These are phyloP conservation scores for Omphalotus guepiniiformis DNA, from an alignment of 768 basidiomycete species.

Conservation along the genomic window DNA sequence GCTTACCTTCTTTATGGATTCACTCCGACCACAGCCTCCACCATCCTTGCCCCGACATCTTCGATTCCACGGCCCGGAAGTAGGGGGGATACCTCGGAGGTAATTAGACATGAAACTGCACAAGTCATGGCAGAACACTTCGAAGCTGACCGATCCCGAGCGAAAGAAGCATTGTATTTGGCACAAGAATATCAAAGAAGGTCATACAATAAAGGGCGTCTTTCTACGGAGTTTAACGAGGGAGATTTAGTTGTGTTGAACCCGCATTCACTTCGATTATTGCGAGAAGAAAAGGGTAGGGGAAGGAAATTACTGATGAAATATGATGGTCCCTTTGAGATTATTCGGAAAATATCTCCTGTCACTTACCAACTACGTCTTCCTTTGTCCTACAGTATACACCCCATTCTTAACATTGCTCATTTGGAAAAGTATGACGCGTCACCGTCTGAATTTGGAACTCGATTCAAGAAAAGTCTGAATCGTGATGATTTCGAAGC, in stretches of 20 bases:
- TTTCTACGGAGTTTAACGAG: neutral
- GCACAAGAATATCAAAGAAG: neutral
- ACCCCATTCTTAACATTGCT: conserved; percentile 29
- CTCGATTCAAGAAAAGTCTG: conserved; percentile 5
- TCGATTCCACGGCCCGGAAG: neutral
- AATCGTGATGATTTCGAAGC: conserved; percentile 13
- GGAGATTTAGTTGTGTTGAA: neutral
- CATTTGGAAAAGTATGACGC: conserved; percentile 24
- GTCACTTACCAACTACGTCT: conserved; percentile 25
- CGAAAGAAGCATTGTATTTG: neutral
- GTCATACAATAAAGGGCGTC: neutral
- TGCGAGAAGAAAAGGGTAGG: neutral
- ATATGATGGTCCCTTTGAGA: conserved; percentile 30
- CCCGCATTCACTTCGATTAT: neutral
- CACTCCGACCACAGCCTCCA: conserved; percentile 15
- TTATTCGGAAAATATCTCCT: conserved; percentile 21
- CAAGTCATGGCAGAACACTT: neutral
- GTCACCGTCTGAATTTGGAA: conserved; percentile 21
- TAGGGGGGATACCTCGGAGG: neutral
- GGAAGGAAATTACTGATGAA: conserved; percentile 25
- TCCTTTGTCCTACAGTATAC: conserved; percentile 24
- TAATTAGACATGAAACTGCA: neutral
- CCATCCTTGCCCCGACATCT: neutral
- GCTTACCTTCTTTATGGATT: conserved; percentile 25
- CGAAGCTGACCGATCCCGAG: neutral